These are phyloP conservation scores for Ilyonectria sp. DNA, from an alignment of 2,329 filamentous ascomycete species.

Conservation along the genomic window DNA sequence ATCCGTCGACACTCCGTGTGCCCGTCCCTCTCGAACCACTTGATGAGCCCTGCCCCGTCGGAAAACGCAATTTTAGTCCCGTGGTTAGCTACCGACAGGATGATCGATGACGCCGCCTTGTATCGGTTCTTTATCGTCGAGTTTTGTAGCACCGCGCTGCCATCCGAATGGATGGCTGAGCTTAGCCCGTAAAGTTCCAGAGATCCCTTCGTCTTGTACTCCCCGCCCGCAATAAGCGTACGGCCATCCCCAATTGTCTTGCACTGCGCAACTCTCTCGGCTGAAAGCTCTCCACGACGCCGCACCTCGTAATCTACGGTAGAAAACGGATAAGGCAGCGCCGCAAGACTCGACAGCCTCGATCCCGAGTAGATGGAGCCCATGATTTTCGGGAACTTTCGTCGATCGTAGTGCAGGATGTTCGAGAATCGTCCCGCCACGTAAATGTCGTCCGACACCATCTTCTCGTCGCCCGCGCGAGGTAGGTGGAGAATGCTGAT, in stretches of 20 bases:
- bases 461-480: constrained; percentile 63
- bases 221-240: constrained; percentile 86
- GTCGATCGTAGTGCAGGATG: constrained; percentile 90
- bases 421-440: constrained; percentile 91
- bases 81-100: constrained; percentile 86
- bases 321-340: constrained; percentile 78
- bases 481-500: constrained; percentile 87
- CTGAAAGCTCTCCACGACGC: constrained; percentile 68
- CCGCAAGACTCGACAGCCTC: constrained; percentile 80
- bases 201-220: constrained; percentile 92
- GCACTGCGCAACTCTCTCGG: constrained; percentile 67
- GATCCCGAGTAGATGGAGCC: constrained; percentile 89
- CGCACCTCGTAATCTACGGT: constrained; percentile 73
- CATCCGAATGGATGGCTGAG: constrained; percentile 47
- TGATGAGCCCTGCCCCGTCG: constrained; percentile 86
- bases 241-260: constrained; percentile 69
- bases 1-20: constrained; percentile 70
- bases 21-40: constrained; percentile 93
- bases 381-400: constrained; percentile 84
- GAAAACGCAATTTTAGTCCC: constrained; percentile 87
- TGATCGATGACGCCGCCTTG: constrained; percentile 83
- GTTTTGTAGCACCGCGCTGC: constrained; percentile 53
- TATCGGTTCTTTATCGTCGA: constrained; percentile 83
- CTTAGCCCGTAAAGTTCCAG: constrained; percentile 85
- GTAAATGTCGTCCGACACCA: constrained; percentile 85